These are phyloP conservation scores for Colletotrichum lupini DNA, from an alignment of 2,329 filamentous ascomycete species.

Conservation along the genomic window DNA sequence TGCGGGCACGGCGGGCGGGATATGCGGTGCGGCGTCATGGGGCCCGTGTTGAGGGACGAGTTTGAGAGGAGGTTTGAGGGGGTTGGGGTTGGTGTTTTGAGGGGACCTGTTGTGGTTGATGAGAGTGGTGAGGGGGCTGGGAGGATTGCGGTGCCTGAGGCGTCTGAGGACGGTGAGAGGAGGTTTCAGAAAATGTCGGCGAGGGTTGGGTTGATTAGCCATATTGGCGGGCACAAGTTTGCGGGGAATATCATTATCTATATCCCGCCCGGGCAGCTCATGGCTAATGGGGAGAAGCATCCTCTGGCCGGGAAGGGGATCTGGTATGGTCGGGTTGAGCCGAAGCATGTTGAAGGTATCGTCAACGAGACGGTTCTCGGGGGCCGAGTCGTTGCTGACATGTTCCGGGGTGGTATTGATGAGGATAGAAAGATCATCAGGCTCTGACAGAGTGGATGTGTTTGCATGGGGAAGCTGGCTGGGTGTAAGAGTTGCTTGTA, in stretches of 20 bases:
- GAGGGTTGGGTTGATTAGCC: constrained; percentile 77
- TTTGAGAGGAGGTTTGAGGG: constrained; percentile 72
- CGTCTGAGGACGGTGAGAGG: constrained; percentile 15
- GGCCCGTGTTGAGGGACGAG: constrained; percentile 76
- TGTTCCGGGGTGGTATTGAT: constrained; percentile 78
- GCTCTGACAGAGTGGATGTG: constrained; percentile 39
- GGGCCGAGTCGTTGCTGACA: constrained; percentile 75
- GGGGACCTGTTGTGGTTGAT: constrained; percentile 54
- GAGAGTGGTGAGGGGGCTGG: constrained; percentile 37
- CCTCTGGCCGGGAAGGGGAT: constrained; percentile 77
- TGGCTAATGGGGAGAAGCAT: constrained; percentile 56
- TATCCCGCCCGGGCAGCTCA: constrained; percentile 67
- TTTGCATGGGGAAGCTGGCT: background rate
- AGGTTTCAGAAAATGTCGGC: constrained; percentile 52
- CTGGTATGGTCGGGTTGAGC: constrained; percentile 85
- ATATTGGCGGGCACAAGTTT: constrained; percentile 87
- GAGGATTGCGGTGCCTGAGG: constrained; percentile 13
- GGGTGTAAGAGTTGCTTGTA: constrained; percentile 10
- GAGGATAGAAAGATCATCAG: constrained; percentile 63
- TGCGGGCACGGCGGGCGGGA: constrained; percentile 91
- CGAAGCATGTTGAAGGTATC: constrained; percentile 80
- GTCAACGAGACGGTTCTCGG: constrained; percentile 75
- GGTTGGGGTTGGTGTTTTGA: constrained; percentile 60
- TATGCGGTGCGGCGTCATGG: constrained; percentile 82
- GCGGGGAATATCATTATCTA: constrained; percentile 89